phyloP scores from a whole-genome alignment of 2,329 filamentous ascomycete species.

The Chrysosphaeria jannelii region DNA sequence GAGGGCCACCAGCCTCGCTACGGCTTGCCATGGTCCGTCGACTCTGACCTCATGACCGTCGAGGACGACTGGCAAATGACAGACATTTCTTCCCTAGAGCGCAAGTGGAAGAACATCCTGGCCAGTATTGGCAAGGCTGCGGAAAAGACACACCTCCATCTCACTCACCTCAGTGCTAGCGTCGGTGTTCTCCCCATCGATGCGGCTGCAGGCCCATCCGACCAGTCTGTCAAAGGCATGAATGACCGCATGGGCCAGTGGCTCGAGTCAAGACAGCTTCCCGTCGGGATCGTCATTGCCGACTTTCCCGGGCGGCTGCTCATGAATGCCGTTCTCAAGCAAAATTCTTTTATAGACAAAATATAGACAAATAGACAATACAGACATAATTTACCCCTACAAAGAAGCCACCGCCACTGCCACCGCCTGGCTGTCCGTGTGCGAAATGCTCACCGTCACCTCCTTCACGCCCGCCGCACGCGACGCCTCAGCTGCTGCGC shows the following conservation, averaged over 20 bases:
- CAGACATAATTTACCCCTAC: too few species aligned
- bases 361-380: too few species aligned
- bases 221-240: constrained; percentile 13
- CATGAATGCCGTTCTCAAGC: constrained; percentile 13
- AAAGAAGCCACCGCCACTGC: constrained; percentile 72
- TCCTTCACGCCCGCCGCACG: constrained; percentile 63
- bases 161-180: constrained; percentile 17
- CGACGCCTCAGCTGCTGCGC: constrained; percentile 58
- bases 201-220: constrained; percentile 16
- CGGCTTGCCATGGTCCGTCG: constrained; percentile 14
- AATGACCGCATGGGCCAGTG: constrained; percentile 18
- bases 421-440: constrained; percentile 80
- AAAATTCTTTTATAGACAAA: constrained; percentile 12
- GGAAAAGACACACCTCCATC: constrained; percentile 9
- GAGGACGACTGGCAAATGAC: constrained; percentile 18
- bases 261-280: constrained; percentile 9
- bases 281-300: constrained; percentile 16
- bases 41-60: constrained; percentile 13
- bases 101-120: constrained; percentile 16
- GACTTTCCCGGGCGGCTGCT: constrained; percentile 16
- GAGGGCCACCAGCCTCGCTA: not conserved
- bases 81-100: constrained; percentile 12
- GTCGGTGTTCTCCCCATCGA: constrained; percentile 18
- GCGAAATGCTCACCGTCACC: constrained; percentile 81
- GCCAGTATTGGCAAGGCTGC: constrained; percentile 12